Conservation (phyloP, 1,284 basidiomycete genomes). For the Volvariella volvacea region DNA sequence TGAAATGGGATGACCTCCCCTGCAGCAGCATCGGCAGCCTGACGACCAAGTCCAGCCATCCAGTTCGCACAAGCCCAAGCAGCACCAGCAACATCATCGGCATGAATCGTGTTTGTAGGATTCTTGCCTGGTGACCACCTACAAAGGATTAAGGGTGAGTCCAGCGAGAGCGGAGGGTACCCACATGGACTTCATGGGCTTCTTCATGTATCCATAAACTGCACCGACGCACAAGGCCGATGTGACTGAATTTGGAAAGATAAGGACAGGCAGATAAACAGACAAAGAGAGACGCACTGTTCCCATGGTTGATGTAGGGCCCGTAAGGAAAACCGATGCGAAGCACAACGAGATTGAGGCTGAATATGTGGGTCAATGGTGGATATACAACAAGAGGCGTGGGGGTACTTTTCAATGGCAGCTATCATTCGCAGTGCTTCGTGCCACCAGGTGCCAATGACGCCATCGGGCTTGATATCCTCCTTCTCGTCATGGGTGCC, state of each 20-base stretch:
- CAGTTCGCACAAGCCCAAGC: constrained; percentile 72
- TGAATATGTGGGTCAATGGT: constrained; percentile 19
- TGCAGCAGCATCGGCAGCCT: constrained; percentile 55
- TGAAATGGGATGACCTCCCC: constrained; percentile 66
- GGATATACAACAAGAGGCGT: constrained; percentile 3
- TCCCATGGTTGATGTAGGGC: constrained; percentile 66
- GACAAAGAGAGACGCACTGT: constrained; percentile 34
- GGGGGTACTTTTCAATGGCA: constrained; percentile 55
- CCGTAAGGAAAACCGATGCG: constrained; percentile 70
- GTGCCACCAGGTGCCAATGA: constrained; percentile 85
- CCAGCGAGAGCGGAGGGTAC: constrained; percentile 18
- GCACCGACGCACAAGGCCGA: constrained; percentile 73
- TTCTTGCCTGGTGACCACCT: constrained; percentile 79
- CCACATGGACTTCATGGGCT: constrained; percentile 83
- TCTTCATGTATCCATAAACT: constrained; percentile 77
- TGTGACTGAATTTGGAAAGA: constrained; percentile 35
- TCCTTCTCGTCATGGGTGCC: constrained; percentile 66
- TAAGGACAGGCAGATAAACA: constrained; percentile 9
- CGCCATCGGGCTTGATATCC: constrained; percentile 66
- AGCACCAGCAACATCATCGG: constrained; percentile 71
- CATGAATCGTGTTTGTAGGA: constrained; percentile 74
- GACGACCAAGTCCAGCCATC: constrained; percentile 58
- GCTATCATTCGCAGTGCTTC: constrained; percentile 75
- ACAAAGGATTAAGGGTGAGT: constrained; percentile 7
- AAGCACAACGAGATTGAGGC: constrained; percentile 77